phyloP scores from a whole-genome alignment of 2,329 filamentous ascomycete species.

The Karstenula rhodostoma region DNA sequence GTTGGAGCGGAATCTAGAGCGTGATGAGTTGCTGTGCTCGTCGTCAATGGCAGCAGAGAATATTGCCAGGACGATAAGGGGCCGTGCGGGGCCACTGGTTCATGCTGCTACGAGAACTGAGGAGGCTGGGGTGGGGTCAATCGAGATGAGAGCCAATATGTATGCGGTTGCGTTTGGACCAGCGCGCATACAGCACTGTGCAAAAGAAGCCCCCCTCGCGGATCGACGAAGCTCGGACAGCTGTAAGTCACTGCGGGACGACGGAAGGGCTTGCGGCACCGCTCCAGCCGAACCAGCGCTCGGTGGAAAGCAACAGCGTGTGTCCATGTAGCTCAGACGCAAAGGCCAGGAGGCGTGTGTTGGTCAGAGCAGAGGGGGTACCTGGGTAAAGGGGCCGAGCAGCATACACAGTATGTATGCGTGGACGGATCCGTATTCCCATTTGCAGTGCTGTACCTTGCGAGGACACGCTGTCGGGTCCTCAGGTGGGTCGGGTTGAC shows the following conservation, averaged over 20 bases:
- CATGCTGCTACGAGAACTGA: constrained; percentile 3
- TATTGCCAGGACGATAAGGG: constrained; percentile 15
- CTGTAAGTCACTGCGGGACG: constrained; percentile 32
- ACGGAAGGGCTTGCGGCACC: constrained; percentile 29
- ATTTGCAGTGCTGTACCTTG: constrained; percentile 24
- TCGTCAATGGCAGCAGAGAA: constrained; percentile 5
- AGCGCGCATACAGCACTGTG: constrained; percentile 30
- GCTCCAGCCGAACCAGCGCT: constrained; percentile 17
- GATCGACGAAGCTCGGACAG: constrained; percentile 42
- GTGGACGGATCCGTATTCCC: constrained; percentile 25
- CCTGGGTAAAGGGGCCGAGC: constrained; percentile 24
- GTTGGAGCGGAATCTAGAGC: constrained; percentile 20
- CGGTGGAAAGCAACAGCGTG: constrained; percentile 15
- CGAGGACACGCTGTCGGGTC: constrained; percentile 27
- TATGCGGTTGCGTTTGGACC: constrained; percentile 31
- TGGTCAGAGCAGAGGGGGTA: constrained; percentile 23
- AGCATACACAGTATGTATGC: constrained; percentile 22
- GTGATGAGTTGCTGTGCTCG: constrained; percentile 21
- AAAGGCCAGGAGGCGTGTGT: constrained; percentile 20
- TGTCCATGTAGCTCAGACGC: constrained; percentile 27
- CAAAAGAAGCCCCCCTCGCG: constrained; percentile 26
- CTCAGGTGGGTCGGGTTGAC: constrained; percentile 34
- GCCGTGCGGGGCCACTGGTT: constrained; percentile 24
- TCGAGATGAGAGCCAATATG: constrained; percentile 22
- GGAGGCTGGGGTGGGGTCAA: constrained; percentile 21